Evolutionary conservation across 352 stramenopile genomes (phyloP).

Genomic region (Blastocystis sp.): DNA sequence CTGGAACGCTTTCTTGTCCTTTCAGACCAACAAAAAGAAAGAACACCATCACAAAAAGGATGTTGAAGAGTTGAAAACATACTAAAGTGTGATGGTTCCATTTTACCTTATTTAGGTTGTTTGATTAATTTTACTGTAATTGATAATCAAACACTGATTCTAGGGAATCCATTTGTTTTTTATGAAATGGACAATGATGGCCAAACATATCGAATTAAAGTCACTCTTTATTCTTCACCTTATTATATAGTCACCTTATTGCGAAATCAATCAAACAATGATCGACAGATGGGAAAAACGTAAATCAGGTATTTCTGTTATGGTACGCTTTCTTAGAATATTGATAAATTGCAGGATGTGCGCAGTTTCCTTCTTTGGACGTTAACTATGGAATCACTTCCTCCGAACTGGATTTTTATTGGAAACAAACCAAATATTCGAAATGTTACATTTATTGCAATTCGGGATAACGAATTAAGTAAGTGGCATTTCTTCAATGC

Average conservation of each 20-base stretch:
- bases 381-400: constrained; percentile 27
- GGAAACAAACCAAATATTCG: constrained; percentile 42
- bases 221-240: not conserved
- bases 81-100: not conserved
- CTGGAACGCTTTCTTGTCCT: not conserved
- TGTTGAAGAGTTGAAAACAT: not conserved
- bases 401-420: constrained; percentile 54
- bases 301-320: constrained; percentile 11
- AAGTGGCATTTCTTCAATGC: not conserved
- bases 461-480: constrained; percentile 18
- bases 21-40: not conserved
- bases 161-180: too few species aligned
- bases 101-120: not conserved
- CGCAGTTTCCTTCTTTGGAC: constrained; percentile 58
- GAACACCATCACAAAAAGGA: not conserved
- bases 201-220: too few species aligned
- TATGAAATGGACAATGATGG: too few species aligned
- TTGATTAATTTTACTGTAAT: not conserved
- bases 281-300: not conserved
- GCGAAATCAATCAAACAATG: constrained; percentile 11
- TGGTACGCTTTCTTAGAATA: not conserved
- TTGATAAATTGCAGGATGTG: not conserved
- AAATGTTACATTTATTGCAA: constrained; percentile 31
- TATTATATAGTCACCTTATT: constrained; percentile 29
- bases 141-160: not conserved